phyloP scores from a whole-genome alignment of 148 eudicot genomes.

The Silene conica region DNA sequence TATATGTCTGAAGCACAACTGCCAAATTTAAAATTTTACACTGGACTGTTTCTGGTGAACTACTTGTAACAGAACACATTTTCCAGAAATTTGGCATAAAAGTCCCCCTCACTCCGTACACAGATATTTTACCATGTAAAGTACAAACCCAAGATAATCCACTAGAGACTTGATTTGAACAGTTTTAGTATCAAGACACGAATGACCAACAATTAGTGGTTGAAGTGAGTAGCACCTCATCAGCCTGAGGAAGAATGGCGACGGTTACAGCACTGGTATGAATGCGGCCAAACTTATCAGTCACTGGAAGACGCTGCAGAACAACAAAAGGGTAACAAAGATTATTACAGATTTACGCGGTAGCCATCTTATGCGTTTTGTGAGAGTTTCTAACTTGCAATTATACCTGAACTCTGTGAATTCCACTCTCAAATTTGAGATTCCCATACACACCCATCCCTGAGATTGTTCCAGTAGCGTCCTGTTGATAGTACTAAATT shows the following conservation, averaged over 20 bases:
- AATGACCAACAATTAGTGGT: not conserved
- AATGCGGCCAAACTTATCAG: slow-evolving; percentile 90
- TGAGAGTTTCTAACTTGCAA: not conserved
- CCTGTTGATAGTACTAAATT: slow-evolving; percentile 40
- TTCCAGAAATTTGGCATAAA: too few species aligned
- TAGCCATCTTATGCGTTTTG: slow-evolving; percentile 1
- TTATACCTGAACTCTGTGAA: slow-evolving; percentile 94
- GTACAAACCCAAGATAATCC: not conserved
- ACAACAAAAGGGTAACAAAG: slow-evolving; percentile 11
- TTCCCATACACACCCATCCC: slow-evolving; percentile 81
- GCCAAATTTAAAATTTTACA: slow-evolving; percentile 1
- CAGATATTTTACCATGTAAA: not conserved
- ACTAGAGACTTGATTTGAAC: not conserved
- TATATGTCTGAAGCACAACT: not conserved
- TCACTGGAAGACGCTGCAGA: slow-evolving; percentile 91
- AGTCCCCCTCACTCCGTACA: not conserved
- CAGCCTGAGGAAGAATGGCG: slow-evolving; percentile 95
- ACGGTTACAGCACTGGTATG: slow-evolving; percentile 96
- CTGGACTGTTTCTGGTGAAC: not conserved
- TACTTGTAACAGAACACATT: too few species aligned
- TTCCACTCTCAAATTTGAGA: slow-evolving; percentile 93
- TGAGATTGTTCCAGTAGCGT: slow-evolving; percentile 86
- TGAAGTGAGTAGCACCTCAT: slow-evolving; percentile 51
- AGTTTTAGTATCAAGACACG: not conserved
- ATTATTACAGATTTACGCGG: slow-evolving; percentile 1